Evolutionary conservation across 495 filamentous ascomycete genomes (phyloP).

Genomic region (Neurospora sp.): DNA sequence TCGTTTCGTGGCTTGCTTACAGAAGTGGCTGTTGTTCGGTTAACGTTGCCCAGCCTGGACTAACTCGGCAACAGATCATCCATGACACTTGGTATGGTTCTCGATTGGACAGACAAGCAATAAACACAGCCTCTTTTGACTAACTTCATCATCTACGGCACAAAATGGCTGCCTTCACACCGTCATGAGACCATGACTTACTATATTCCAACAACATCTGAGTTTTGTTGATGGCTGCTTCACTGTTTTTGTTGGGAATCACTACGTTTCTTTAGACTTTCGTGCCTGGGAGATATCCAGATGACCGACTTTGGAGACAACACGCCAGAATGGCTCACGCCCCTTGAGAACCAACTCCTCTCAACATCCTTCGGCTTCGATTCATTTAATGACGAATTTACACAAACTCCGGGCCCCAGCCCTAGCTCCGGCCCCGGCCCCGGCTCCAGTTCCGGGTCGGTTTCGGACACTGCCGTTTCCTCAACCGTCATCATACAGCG

Average conservation of each 20-base stretch:
- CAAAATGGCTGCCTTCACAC: not conserved
- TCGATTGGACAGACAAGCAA: not conserved
- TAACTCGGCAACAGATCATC: not conserved
- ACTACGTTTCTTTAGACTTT: not conserved
- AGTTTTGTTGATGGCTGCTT: not conserved
- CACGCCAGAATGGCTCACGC: not conserved
- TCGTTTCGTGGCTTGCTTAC: not conserved
- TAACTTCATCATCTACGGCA: not conserved
- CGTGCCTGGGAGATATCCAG: not conserved
- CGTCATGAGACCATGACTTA: not conserved
- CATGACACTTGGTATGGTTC: not conserved
- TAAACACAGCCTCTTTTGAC: not conserved
- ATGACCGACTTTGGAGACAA: not conserved
- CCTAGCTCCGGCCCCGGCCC: not conserved
- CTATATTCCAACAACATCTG: not conserved
- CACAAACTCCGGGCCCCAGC: not conserved
- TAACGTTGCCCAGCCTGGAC: not conserved
- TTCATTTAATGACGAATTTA: not conserved
- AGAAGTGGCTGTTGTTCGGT: not conserved
- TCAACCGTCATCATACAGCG: conserved; percentile 7
- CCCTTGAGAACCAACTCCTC: not conserved
- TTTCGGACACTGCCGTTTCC: not conserved
- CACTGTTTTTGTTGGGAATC: not conserved
- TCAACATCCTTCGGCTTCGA: not conserved
- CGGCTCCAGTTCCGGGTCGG: not conserved